Base-by-base conservation (phyloP, 2,329 filamentous ascomycete genomes). In the Neofusicoccum ribis region DNA sequence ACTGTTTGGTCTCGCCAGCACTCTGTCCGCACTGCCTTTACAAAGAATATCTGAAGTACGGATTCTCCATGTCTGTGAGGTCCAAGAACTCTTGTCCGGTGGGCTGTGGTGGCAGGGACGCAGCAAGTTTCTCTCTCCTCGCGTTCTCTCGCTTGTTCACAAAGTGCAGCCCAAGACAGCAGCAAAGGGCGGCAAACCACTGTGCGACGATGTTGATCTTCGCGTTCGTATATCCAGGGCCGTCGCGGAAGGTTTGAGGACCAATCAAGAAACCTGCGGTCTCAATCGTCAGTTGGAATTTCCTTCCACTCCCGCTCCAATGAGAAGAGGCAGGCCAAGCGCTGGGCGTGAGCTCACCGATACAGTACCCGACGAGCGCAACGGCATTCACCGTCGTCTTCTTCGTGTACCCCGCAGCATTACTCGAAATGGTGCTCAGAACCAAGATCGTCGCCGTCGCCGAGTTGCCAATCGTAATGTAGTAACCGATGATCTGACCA, bases 311-410 rank as follows among this genome's bases (percentile, higher is more conserved):
- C 27, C 5, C 27, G 27, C 5, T 31, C 1, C 27, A 31, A 6
- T 7, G 1, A 5, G 27, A 31, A 7, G 27, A 31, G 27, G 27
- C 27, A 31, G 27, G 27, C 27, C 27, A 7, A 20, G 2, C 3
- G 15, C 2, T 8, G 36, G 5, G 51, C 27, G 27, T 31, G 27
- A 12, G 2, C 52, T n/a, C 9, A 58, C 52, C 52, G 11, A 58
- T 20, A 9, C 52, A 58, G 23, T 58, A 58, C 15, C 52, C 52
- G 3, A 46, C 52, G 20, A 58, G 39, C 23, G 52, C 37, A 5
- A 58, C 39, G 14, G 52, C 37, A 20, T 58, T 58, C 15, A 58
- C 52, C 23, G 52, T 58, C 15, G 52, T 58, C 37, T 58, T 58
- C 52, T 58, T 58, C 17, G 37, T 58, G 39, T 58, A 41, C 5